phyloP scores from a whole-genome alignment of 345 rosid species.

The Lumnitzera littorea region DNA sequence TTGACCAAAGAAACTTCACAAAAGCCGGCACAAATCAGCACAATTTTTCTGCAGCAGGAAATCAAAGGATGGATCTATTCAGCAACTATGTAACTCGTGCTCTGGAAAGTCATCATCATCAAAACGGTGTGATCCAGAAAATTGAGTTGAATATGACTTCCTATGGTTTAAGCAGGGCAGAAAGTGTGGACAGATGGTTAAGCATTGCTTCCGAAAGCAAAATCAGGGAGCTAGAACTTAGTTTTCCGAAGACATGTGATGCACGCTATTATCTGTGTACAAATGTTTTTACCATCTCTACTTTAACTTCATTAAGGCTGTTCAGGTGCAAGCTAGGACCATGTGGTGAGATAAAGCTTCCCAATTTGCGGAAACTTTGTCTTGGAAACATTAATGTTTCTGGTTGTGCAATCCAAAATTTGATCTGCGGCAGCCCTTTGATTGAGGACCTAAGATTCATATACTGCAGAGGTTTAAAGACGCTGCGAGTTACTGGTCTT shows the following conservation, averaged over 20 bases:
- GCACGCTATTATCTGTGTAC: constrained; percentile 13
- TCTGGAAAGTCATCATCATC: constrained; percentile 11
- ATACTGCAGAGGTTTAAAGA: constrained; percentile 13
- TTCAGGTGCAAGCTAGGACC: constrained; percentile 20
- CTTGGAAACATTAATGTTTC: constrained; percentile 14
- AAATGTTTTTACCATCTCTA: constrained; percentile 12
- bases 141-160: constrained; percentile 19
- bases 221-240: constrained; percentile 21
- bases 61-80: constrained; percentile 2
- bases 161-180: background rate
- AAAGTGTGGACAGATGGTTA: constrained; percentile 18
- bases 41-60: background rate
- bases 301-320: constrained; percentile 16
- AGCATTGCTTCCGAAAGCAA: constrained; percentile 9
- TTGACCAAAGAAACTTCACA: constrained; percentile 27
- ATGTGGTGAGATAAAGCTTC: constrained; percentile 10
- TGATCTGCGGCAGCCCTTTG: constrained; percentile 20
- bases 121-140: constrained; percentile 12
- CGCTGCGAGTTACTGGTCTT: constrained; percentile 7
- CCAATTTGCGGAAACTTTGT: constrained; percentile 16
- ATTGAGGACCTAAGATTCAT: constrained; percentile 28
- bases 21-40: background rate
- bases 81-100: constrained; percentile 13
- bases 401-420: constrained; percentile 7
- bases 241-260: constrained; percentile 6